phyloP scores from a whole-genome alignment of 495 filamentous ascomycete genomes.

The Tuber microsphaerosporum region DNA sequence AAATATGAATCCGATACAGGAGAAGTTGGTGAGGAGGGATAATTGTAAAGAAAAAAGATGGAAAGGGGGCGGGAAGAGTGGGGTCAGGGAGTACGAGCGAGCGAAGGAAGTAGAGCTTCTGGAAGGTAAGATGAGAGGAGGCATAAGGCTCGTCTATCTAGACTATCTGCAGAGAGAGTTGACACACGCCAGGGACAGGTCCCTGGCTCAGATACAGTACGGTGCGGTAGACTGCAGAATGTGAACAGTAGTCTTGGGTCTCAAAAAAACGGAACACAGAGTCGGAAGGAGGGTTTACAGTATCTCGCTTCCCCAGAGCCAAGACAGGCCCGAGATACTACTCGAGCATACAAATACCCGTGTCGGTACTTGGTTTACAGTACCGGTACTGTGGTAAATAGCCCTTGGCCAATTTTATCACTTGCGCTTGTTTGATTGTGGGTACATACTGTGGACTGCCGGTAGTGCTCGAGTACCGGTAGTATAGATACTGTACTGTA shows the following conservation, averaged over 20 bases:
- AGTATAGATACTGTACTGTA: too few relatives aligned
- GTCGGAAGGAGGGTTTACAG: too few relatives aligned
- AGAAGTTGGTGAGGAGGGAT: not conserved
- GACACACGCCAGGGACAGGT: not conserved
- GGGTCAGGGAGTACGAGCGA: not conserved
- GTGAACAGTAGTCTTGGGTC: not conserved
- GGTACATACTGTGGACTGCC: too few relatives aligned
- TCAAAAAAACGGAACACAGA: not conserved
- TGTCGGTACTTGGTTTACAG: too few relatives aligned
- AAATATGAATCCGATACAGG: conserved; percentile 1
- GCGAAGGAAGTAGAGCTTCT: not conserved
- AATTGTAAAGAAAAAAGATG: not conserved
- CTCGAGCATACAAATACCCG: too few relatives aligned
- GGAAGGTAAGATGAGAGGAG: not conserved
- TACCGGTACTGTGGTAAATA: too few relatives aligned
- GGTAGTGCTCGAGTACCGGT: too few relatives aligned
- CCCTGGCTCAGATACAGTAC: not conserved
- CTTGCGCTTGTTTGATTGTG: too few relatives aligned
- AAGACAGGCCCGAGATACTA: too few relatives aligned
- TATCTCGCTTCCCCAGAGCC: too few relatives aligned
- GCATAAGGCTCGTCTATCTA: not conserved
- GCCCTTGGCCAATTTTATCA: too few relatives aligned
- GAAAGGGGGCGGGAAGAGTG: not conserved
- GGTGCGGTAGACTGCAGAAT: not conserved
- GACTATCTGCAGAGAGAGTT: not conserved